Evolutionary conservation across 441 rosid genomes (phyloP).

Genomic region (Jatropha multifida): DNA sequence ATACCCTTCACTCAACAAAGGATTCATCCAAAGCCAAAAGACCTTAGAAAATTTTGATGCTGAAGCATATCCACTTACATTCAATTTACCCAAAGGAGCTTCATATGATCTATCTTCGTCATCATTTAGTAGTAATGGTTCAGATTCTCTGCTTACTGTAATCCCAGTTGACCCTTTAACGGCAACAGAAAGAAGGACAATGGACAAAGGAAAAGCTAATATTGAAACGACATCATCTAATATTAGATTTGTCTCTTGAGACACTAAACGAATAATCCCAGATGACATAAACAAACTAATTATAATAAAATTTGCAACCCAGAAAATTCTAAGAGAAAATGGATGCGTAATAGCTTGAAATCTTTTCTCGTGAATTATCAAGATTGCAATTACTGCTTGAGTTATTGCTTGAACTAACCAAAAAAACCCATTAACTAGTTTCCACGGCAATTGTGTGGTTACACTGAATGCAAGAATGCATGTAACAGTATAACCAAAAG

Average conservation of each 20-base stretch:
- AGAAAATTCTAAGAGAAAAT: conserved; percentile 59
- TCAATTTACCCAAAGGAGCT: conserved; percentile 38
- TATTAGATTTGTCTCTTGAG: conserved; percentile 30
- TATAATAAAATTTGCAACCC: conserved; percentile 51
- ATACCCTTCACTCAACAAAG: conserved; percentile 73
- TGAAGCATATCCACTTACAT: conserved; percentile 61
- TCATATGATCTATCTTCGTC: conserved; percentile 35
- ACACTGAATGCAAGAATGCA: conserved; percentile 53
- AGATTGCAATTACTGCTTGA: conserved; percentile 52
- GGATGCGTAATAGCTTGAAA: conserved; percentile 64
- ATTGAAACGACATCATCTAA: conserved; percentile 59
- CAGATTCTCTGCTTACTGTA: conserved; percentile 28
- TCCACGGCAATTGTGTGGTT: conserved; percentile 39
- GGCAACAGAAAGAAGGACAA: conserved; percentile 52
- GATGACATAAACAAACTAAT: conserved; percentile 50
- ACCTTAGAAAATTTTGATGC: conserved; percentile 71
- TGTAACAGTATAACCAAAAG: conserved; percentile 41
- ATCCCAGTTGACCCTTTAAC: conserved; percentile 74
- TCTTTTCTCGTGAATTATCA: conserved; percentile 68
- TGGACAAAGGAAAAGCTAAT: conserved; percentile 55
- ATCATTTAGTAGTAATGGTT: conserved; percentile 23
- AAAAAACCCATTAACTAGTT: conserved; percentile 43
- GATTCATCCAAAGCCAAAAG: conserved; percentile 97
- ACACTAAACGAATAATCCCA: conserved; percentile 47
- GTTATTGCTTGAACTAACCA: conserved; percentile 78